Base-by-base conservation (phyloP, 2,329 filamentous ascomycete species). In the Tetracladium maxilliforme region DNA sequence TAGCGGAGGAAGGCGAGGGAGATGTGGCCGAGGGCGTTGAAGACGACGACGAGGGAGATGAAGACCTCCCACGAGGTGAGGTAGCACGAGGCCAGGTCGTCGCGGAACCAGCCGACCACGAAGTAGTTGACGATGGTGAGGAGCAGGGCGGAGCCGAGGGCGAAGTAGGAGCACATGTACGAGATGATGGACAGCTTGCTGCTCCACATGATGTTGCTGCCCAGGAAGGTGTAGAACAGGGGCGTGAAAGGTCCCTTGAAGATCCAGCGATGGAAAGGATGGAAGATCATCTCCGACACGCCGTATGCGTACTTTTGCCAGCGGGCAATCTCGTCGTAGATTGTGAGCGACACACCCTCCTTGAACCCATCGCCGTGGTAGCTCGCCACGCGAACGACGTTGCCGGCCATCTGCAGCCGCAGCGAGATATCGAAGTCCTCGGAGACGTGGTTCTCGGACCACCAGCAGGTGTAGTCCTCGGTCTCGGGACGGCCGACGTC, bases 371-470 rank as follows among this genome's bases (percentile, higher is more conserved):
- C 64, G 18, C 66, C 64, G 27, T 73, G 68, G 50, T 80, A 83
- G 1, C 71, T 64, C 8, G 67, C 77, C 1, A 82, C 56, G 9
- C 78, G 72, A 22, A 81, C 66, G 18, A 70, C 59, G 45, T 76
- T 79, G 14, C 75, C 75, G 11, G 55, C 56, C 33, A 67, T 70
- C 45, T 84, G 78, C 5, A 83, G 58, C 18, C 77, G 71, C 2
- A 84, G 59, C 8, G 72, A 65, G 51, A 82, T 78, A 32, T 83
- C 77, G 27, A 83, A 83, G 39, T 84, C 78, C 33, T 84, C 78
- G 0, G 76, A 82, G 0, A 84, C 78, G n/a, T n/a, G n/a, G n/a
- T n/a, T n/a, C n/a, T n/a, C n/a, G n/a, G n/a, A n/a, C n/a, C n/a
- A n/a, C n/a, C n/a, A n/a, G n/a, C n/a, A n/a, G n/a, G n/a, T n/a